These are phyloP conservation scores for Ophiostoma montium DNA, from an alignment of 2,329 filamentous ascomycete genomes.

Conservation along the genomic window DNA sequence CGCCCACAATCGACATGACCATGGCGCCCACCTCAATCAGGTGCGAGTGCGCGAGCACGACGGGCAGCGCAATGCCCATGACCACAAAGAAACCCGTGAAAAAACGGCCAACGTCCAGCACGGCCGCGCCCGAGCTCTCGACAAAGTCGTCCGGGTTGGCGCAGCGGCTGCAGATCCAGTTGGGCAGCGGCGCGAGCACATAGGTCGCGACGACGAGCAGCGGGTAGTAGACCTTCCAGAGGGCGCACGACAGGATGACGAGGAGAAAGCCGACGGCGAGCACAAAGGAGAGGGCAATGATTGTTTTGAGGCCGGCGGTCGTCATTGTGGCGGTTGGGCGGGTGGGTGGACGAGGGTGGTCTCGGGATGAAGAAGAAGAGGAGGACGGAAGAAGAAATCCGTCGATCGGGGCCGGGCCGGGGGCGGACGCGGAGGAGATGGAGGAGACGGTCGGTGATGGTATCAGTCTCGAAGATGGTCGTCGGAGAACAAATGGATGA, in stretches of 20 bases:
- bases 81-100: constrained; percentile 89
- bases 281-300: constrained; percentile 97
- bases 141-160: constrained; percentile 93
- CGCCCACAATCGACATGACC: constrained; percentile 88
- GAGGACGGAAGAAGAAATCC: not conserved
- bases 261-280: constrained; percentile 97
- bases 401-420: not conserved
- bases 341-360: not conserved
- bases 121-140: constrained; percentile 63
- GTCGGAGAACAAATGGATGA: not conserved
- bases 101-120: constrained; percentile 90
- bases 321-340: constrained; percentile 31
- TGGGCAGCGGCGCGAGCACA: constrained; percentile 81
- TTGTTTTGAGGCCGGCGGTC: constrained; percentile 92
- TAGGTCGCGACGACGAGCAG: constrained; percentile 94
- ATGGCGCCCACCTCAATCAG: constrained; percentile 76
- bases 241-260: constrained; percentile 91
- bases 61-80: constrained; percentile 89
- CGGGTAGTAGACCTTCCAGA: constrained; percentile 90
- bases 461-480: not conserved
- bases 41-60: constrained; percentile 73
- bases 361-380: not conserved
- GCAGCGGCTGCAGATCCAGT: constrained; percentile 86
- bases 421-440: not conserved
- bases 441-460: no score